Evolutionary conservation across 2,329 filamentous ascomycete genomes (phyloP).

Genomic region (Alternaria tenuissima): DNA sequence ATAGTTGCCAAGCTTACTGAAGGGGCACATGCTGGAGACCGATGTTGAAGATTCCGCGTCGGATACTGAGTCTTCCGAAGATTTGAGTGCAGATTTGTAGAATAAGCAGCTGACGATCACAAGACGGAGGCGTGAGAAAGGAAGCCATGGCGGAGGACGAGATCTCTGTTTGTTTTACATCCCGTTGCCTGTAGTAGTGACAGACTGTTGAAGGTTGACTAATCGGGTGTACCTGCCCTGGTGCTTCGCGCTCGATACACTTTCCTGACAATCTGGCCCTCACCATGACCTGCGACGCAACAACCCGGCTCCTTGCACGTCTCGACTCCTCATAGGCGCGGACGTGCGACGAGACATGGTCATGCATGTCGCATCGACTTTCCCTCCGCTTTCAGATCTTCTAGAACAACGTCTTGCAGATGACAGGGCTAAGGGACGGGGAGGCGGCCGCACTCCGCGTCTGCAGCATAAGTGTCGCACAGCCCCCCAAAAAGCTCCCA

Average conservation of each 20-base stretch:
- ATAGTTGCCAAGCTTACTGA: constrained; percentile 36
- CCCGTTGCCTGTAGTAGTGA: constrained; percentile 32
- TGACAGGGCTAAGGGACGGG: constrained; percentile 17
- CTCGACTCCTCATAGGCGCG: constrained; percentile 25
- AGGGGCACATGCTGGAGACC: constrained; percentile 45
- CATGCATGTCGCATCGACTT: constrained; percentile 34
- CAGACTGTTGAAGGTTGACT: constrained; percentile 30
- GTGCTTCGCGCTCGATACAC: constrained; percentile 32
- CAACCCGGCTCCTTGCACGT: constrained; percentile 22
- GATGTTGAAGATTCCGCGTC: constrained; percentile 39
- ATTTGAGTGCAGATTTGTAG: constrained; percentile 19
- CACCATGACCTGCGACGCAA: constrained; percentile 39
- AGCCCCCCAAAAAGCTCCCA: constrained; percentile 7
- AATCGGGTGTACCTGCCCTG: constrained; percentile 39
- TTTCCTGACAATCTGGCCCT: constrained; percentile 37
- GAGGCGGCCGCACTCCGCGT: constrained; percentile 26
- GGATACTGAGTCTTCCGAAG: constrained; percentile 38
- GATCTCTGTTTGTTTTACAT: constrained; percentile 49
- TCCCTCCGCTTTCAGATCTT: constrained; percentile 19
- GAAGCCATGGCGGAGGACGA: constrained; percentile 42
- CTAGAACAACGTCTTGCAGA: constrained; percentile 19
- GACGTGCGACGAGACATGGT: constrained; percentile 25
- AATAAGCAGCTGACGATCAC: constrained; percentile 30
- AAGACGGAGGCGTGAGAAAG: constrained; percentile 29
- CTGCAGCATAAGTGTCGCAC: constrained; percentile 29